Evolutionary conservation across 2,329 filamentous ascomycete genomes (phyloP).

Genomic region (Aspergillus thermomutatus): DNA sequence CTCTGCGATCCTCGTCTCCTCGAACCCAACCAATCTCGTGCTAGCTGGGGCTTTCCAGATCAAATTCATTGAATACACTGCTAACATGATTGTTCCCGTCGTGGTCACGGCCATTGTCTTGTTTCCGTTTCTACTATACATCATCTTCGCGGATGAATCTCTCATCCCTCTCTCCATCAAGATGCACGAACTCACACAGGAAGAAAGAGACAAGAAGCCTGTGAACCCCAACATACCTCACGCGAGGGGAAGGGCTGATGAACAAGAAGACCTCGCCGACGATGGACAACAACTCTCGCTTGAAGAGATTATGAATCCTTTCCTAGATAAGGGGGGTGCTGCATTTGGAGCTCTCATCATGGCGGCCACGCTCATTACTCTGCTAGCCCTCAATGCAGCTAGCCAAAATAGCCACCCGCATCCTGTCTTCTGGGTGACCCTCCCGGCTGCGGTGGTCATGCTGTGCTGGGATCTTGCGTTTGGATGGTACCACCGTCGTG

Average conservation of each 20-base stretch:
- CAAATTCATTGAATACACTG: conserved; percentile 69
- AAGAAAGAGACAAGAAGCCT: conserved; percentile 53
- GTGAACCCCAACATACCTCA: conserved; percentile 72
- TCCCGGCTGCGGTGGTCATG: conserved; percentile 67
- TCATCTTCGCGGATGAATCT: conserved; percentile 62
- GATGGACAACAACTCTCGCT: conserved; percentile 57
- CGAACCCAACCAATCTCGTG: conserved; percentile 73
- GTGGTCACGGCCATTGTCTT: conserved; percentile 64
- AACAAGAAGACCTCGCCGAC: conserved; percentile 50
- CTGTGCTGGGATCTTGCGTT: conserved; percentile 63
- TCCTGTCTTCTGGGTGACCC: conserved; percentile 65
- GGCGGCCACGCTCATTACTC: conserved; percentile 62
- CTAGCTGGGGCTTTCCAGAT: conserved; percentile 69
- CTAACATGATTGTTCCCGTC: conserved; percentile 74
- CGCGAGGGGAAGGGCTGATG: conserved; percentile 54
- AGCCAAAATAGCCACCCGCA: conserved; percentile 49
- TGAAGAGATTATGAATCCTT: conserved; percentile 73
- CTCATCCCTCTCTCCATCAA: conserved; percentile 65
- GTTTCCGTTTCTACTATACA: conserved; percentile 67
- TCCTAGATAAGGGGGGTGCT: conserved; percentile 64
- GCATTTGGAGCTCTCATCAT: conserved; percentile 64
- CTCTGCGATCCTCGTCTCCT: conserved; percentile 72
- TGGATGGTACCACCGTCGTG: conserved; percentile 61
- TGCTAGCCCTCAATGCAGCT: conserved; percentile 64
- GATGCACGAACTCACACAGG: conserved; percentile 64